Percentiles rank a stretch among this genome's conserved stretches.
Conservation (phyloP, 352 stramenopile species). For the Phytophthora litchii region DNA sequence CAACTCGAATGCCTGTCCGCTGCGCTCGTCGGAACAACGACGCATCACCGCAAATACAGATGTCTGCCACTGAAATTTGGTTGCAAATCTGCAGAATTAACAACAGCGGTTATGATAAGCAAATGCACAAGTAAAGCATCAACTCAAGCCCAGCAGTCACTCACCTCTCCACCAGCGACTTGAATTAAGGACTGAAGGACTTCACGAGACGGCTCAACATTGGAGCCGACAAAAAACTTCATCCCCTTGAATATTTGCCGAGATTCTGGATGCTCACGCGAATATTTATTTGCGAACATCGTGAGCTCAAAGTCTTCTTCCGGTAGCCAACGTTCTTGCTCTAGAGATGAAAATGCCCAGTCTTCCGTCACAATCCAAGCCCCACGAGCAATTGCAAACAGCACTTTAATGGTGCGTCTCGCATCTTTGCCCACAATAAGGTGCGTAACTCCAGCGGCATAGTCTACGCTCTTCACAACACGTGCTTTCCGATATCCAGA, state of each 20-base stretch:
- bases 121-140: background rate
- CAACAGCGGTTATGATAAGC: conserved; percentile 7
- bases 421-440: conserved; percentile 71
- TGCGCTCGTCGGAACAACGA: conserved; percentile 65
- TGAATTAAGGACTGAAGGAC: conserved; percentile 77
- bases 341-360: conserved; percentile 83
- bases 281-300: conserved; percentile 54
- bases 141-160: background rate
- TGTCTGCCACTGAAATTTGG: conserved; percentile 67
- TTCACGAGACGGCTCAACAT: conserved; percentile 74
- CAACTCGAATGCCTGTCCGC: conserved; percentile 59
- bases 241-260: conserved; percentile 65
- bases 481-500: conserved; percentile 62
- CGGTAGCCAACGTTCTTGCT: conserved; percentile 69
- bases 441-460: conserved; percentile 73
- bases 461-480: conserved; percentile 82
- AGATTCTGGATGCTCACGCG: conserved; percentile 48
- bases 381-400: conserved; percentile 82
- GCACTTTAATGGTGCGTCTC: conserved; percentile 84
- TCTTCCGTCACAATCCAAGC: conserved; percentile 82
- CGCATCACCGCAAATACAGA: conserved; percentile 71
- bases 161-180: conserved; percentile 75
- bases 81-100: conserved; percentile 60
- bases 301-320: conserved; percentile 72
- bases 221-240: conserved; percentile 78